Percentiles rank a stretch among this genome's conserved stretches.
Conservation (phyloP, 2,329 filamentous ascomycete genomes). For the Neurospora sp. region DNA sequence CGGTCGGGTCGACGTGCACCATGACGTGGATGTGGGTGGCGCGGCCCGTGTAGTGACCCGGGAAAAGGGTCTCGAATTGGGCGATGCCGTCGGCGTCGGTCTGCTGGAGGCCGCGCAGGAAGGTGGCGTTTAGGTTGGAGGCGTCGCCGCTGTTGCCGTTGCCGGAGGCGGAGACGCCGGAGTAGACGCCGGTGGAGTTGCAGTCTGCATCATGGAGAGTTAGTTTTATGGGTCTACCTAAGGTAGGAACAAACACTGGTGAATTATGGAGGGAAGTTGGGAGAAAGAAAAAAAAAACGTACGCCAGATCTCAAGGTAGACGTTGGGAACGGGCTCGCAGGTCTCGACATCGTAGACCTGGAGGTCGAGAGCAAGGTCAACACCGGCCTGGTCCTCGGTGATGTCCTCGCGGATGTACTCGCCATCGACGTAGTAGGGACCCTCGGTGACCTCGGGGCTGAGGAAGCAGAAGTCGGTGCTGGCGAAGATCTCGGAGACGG, state of each 20-base stretch:
- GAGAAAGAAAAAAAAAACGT: slow-evolving; percentile 9
- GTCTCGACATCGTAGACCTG: slow-evolving; percentile 40
- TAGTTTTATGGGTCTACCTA: not conserved
- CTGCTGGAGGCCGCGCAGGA: slow-evolving; percentile 30
- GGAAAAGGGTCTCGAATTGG: slow-evolving; percentile 32
- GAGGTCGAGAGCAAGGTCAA: slow-evolving; percentile 35
- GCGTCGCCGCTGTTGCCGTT: slow-evolving; percentile 34
- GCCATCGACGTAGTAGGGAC: slow-evolving; percentile 42
- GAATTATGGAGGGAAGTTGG: not conserved
- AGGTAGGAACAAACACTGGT: not conserved
- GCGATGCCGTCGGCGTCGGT: slow-evolving; percentile 32
- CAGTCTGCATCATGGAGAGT: slow-evolving; percentile 16
- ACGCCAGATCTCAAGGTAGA: slow-evolving; percentile 38
- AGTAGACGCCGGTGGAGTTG: slow-evolving; percentile 39
- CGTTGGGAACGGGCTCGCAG: slow-evolving; percentile 34
- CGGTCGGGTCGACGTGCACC: slow-evolving; percentile 30
- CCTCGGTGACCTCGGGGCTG: slow-evolving; percentile 42
- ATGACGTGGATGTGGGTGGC: slow-evolving; percentile 40
- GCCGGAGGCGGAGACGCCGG: slow-evolving; percentile 31
- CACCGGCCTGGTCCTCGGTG: slow-evolving; percentile 32
- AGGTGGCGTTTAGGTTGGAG: slow-evolving; percentile 29
- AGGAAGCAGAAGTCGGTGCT: slow-evolving; percentile 37
- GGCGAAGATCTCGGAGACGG: slow-evolving; percentile 28
- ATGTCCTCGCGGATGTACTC: slow-evolving; percentile 36
- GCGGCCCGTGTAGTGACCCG: slow-evolving; percentile 35